Evolutionary conservation across 108 stramenopile genomes (phyloP).

Genomic region (Aurantiochytrium sp.): DNA sequence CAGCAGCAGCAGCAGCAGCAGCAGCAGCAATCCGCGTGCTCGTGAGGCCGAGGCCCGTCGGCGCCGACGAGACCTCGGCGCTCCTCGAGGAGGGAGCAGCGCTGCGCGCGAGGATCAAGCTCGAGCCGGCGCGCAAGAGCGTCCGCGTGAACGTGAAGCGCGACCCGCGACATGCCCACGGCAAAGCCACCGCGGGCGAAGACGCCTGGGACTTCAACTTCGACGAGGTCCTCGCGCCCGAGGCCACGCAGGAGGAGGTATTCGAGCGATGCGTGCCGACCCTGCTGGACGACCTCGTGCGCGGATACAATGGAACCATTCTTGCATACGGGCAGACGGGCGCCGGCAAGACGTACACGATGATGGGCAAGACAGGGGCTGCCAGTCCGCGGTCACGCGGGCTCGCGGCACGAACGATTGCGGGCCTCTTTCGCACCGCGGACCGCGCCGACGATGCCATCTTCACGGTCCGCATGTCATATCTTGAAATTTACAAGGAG

Average conservation of each 20-base stretch:
- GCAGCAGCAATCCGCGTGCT: neutral
- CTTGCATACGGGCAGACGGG: slow-evolving; percentile 47
- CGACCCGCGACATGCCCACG: slow-evolving; percentile 4
- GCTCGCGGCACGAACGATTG: slow-evolving; percentile 16
- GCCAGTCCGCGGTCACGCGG: neutral
- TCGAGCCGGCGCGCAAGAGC: neutral
- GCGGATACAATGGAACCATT: slow-evolving; percentile 35
- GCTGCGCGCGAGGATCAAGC: no score
- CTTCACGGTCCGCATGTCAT: slow-evolving; percentile 36
- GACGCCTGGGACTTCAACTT: neutral
- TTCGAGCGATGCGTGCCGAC: neutral
- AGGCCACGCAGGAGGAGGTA: neutral
- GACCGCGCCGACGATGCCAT: neutral
- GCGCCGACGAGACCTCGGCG: neutral
- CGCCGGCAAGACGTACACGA: slow-evolving; percentile 42
- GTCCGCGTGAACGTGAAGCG: neutral
- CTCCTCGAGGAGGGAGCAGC: no score
- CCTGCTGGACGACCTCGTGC: neutral
- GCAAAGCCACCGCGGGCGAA: neutral
- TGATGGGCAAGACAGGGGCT: neutral
- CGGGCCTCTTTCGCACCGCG: neutral
- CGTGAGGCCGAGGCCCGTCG: neutral
- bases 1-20: no score
- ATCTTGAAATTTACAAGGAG: slow-evolving; percentile 55
- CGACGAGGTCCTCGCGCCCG: neutral